phyloP scores from a whole-genome alignment of 2,329 filamentous ascomycete genomes.

The Diaporthe sp. region DNA sequence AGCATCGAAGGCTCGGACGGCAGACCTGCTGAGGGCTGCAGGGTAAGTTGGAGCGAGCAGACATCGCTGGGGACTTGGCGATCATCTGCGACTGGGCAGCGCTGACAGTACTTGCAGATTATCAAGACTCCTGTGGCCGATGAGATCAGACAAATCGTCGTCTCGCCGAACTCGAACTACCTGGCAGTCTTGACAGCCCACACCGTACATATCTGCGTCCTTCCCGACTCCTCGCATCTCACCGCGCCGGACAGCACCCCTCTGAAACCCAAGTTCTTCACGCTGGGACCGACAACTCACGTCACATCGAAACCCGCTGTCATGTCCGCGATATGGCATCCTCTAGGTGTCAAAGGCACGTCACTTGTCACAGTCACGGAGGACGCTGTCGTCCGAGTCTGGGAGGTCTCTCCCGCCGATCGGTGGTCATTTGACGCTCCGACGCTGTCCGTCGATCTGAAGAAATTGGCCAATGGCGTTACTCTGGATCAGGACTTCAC shows the following conservation, averaged over 20 bases:
- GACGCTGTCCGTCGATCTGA: slow-evolving; percentile 86
- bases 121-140: slow-evolving; percentile 85
- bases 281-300: slow-evolving; percentile 92
- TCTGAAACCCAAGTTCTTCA: slow-evolving; percentile 87
- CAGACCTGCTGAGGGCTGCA: slow-evolving; percentile 57
- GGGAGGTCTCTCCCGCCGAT: slow-evolving; percentile 89
- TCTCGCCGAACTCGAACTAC: slow-evolving; percentile 86
- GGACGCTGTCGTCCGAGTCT: slow-evolving; percentile 89
- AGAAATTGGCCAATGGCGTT: slow-evolving; percentile 88
- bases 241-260: slow-evolving; percentile 76
- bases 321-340: slow-evolving; percentile 91
- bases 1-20: slow-evolving; percentile 45
- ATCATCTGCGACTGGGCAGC: slow-evolving; percentile 2
- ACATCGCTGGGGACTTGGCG: neutral
- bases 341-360: slow-evolving; percentile 84
- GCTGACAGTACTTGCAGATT: slow-evolving; percentile 61
- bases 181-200: slow-evolving; percentile 89
- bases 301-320: slow-evolving; percentile 88
- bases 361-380: slow-evolving; percentile 90
- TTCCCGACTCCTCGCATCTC: slow-evolving; percentile 85
- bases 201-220: slow-evolving; percentile 88
- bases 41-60: slow-evolving; percentile 55
- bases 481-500: slow-evolving; percentile 87
- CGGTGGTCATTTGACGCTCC: slow-evolving; percentile 90
- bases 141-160: slow-evolving; percentile 85